Percentiles rank a stretch among this genome's conserved stretches.
These are phyloP conservation scores for Dictyostelium brefeldianum DNA, from an alignment of 78 protist genomes.

Conservation along the genomic window DNA sequence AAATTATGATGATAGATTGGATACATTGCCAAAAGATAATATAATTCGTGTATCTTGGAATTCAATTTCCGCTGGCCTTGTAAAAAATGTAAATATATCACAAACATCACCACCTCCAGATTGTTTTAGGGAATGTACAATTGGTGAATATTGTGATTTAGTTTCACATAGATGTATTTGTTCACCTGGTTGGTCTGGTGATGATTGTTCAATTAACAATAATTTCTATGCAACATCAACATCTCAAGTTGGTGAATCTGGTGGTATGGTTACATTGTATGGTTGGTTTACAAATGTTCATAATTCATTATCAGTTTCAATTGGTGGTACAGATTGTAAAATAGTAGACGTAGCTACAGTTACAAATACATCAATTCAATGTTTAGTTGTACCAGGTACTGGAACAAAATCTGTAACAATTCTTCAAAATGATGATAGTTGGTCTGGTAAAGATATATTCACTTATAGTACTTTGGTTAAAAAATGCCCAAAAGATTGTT, in stretches of 20 bases:
- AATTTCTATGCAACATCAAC: neutral
- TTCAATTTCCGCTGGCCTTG: neutral
- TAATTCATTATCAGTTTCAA: neutral
- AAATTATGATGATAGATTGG: neutral
- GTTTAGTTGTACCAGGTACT: neutral
- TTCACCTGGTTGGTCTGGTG: neutral
- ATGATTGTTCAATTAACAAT: neutral
- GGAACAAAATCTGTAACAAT: neutral
- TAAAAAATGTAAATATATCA: neutral
- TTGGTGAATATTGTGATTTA: neutral
- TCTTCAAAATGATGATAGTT: neutral
- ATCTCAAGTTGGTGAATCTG: neutral
- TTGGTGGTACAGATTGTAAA: neutral
- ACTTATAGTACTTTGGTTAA: neutral
- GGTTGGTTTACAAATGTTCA: neutral
- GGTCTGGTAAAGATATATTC: neutral
- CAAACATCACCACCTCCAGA: neutral
- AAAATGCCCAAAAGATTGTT: neutral
- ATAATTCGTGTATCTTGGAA: neutral
- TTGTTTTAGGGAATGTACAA: neutral
- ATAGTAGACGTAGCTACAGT: neutral
- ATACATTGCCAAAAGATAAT: neutral
- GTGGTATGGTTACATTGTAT: neutral
- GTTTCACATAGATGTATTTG: neutral
- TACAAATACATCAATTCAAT: neutral